These are phyloP conservation scores for Apiospora aurea DNA, from an alignment of 2,329 filamentous ascomycete species.

Conservation along the genomic window DNA sequence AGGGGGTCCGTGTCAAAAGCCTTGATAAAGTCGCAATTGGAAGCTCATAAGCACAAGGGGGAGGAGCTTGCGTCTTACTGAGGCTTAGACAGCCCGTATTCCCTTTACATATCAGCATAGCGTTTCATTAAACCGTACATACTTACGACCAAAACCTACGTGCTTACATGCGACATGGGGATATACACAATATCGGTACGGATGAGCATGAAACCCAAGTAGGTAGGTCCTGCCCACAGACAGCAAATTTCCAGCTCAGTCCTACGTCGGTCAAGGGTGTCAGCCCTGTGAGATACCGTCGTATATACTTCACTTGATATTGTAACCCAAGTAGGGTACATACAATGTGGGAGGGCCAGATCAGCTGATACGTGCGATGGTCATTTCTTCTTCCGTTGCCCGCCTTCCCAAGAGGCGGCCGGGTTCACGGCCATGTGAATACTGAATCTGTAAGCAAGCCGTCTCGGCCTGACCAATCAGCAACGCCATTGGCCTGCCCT, in stretches of 20 bases:
- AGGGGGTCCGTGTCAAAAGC: constrained; percentile 16
- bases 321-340: not conserved
- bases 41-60: not conserved
- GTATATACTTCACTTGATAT: not conserved
- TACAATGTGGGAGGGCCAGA: not conserved
- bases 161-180: constrained; percentile 10
- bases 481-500: not conserved
- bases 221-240: constrained; percentile 8
- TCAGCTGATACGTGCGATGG: not conserved
- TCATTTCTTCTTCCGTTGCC: constrained; percentile 20
- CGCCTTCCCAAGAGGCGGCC: not conserved
- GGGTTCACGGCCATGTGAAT: constrained; percentile 8
- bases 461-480: not conserved
- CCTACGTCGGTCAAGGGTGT: constrained; percentile 7
- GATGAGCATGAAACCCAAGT: not conserved
- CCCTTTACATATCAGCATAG: constrained; percentile 14
- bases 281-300: constrained; percentile 11
- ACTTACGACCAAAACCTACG: constrained; percentile 11
- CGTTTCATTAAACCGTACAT: constrained; percentile 14
- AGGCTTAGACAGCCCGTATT: constrained; percentile 20
- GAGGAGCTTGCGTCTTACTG: constrained; percentile 3
- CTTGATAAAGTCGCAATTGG: constrained; percentile 6
- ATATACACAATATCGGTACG: not conserved
- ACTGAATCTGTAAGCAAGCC: not conserved
- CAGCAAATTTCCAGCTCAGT: constrained; percentile 3